Percentiles rank a stretch among this genome's conserved stretches.
These are phyloP conservation scores for Cutaneotrichosporon dermatis DNA, from an alignment of 1,284 basidiomycete genomes.

Conservation along the genomic window DNA sequence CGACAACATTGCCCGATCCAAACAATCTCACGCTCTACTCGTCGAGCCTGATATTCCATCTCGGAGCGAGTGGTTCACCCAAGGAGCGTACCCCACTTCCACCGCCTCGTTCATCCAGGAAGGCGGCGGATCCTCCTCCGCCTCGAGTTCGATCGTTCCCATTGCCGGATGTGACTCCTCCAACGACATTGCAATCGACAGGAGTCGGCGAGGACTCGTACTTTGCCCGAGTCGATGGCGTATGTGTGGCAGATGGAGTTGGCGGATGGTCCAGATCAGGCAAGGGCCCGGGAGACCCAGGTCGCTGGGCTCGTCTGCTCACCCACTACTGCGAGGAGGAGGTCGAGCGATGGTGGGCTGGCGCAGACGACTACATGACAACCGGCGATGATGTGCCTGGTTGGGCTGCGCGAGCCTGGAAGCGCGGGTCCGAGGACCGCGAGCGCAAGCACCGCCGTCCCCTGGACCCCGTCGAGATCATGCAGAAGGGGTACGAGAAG, in stretches of 20 bases:
- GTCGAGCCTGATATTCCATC: slow-evolving; percentile 37
- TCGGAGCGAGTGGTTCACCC: slow-evolving; percentile 37
- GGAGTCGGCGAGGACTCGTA: slow-evolving; percentile 49
- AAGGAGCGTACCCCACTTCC: slow-evolving; percentile 32
- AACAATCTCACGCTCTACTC: slow-evolving; percentile 27
- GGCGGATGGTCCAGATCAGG: slow-evolving; percentile 45
- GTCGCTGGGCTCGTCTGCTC: slow-evolving; percentile 42
- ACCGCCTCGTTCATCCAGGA: slow-evolving; percentile 4
- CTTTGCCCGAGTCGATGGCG: slow-evolving; percentile 41
- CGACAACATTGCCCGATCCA: slow-evolving; percentile 12
- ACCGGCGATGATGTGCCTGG: slow-evolving; percentile 10
- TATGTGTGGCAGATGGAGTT: slow-evolving; percentile 50
- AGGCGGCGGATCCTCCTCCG: slow-evolving; percentile 21
- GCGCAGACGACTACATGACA: slow-evolving; percentile 33
- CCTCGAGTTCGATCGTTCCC: slow-evolving; percentile 38
- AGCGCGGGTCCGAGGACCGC: slow-evolving; percentile 7
- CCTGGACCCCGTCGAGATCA: slow-evolving; percentile 56
- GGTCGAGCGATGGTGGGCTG: slow-evolving; percentile 40
- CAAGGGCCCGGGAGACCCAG: slow-evolving; percentile 41
- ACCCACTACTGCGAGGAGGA: slow-evolving; percentile 47
- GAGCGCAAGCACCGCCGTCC: slow-evolving; percentile 19
- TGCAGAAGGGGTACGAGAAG: slow-evolving; percentile 57
- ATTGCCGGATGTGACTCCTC: slow-evolving; percentile 32
- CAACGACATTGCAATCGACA: slow-evolving; percentile 22
- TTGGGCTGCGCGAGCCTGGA: slow-evolving; percentile 24